Evolutionary conservation across 2,329 filamentous ascomycete genomes (phyloP).

Genomic region (Colletotrichum australisinense): DNA sequence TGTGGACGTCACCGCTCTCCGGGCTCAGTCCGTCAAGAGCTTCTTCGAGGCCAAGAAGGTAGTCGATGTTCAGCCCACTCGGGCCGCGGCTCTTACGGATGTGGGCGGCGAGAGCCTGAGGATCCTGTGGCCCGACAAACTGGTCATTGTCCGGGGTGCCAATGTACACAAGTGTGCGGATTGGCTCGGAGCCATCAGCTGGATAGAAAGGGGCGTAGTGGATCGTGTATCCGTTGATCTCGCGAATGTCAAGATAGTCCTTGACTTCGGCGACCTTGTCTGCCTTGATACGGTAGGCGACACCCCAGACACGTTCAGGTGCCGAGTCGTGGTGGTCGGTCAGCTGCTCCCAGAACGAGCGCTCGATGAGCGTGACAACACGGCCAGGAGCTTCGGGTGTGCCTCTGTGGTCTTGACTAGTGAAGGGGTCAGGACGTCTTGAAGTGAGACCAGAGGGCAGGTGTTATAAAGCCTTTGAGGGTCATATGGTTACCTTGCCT

Average conservation of each 20-base stretch:
- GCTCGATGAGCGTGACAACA: conserved; percentile 92
- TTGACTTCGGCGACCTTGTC: conserved; percentile 83
- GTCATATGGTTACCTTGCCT: conserved; percentile 49
- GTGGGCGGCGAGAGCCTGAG: conserved; percentile 80
- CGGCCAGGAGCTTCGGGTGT: conserved; percentile 89
- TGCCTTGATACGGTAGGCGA: conserved; percentile 85
- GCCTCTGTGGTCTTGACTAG: conserved; percentile 94
- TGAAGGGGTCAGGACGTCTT: conserved; percentile 13
- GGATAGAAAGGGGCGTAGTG: conserved; percentile 89
- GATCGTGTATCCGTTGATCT: conserved; percentile 97
- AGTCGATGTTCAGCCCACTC: conserved; percentile 91
- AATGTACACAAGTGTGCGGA: conserved; percentile 85
- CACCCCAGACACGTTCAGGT: conserved; percentile 84
- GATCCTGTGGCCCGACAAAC: conserved; percentile 87
- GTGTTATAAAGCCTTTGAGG: not conserved
- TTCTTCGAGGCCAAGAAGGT: conserved; percentile 82
- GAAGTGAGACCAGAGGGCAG: not conserved
- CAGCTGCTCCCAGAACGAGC: conserved; percentile 83
- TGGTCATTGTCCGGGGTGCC: conserved; percentile 93
- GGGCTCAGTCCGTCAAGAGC: conserved; percentile 79
- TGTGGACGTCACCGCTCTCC: conserved; percentile 85
- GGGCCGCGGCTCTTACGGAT: conserved; percentile 83
- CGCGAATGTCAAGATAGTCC: conserved; percentile 92
- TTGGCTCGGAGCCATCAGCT: conserved; percentile 54
- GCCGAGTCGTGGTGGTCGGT: conserved; percentile 73